Conservation (phyloP, 2,329 filamentous ascomycete species). For the Septoria linicola region DNA sequence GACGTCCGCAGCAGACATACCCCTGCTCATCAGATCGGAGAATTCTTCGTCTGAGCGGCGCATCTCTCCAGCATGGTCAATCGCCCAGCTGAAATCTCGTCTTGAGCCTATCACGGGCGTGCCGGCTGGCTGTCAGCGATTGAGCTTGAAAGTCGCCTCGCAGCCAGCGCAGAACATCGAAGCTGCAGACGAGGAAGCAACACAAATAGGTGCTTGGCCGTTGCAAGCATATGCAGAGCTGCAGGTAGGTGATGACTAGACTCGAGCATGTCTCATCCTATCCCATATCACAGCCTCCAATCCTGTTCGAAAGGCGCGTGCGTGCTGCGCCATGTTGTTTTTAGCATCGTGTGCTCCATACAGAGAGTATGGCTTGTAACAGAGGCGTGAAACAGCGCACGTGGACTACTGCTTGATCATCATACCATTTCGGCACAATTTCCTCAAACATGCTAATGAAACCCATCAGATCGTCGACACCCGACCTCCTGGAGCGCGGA, state of each 20-base stretch:
- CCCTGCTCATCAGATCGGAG: constrained; percentile 71
- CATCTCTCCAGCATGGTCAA: constrained; percentile 87
- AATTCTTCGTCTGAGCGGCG: constrained; percentile 82
- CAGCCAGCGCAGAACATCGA: constrained; percentile 65
- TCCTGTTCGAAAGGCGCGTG: not conserved
- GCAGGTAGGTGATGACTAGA: constrained; percentile 61
- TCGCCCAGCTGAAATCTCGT: constrained; percentile 78
- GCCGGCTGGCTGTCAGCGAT: constrained; percentile 72
- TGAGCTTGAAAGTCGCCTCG: constrained; percentile 67
- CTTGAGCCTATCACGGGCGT: constrained; percentile 92
- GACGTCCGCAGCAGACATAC: constrained; percentile 64
- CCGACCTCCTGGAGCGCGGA: constrained; percentile 70
- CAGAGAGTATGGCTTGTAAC: not conserved
- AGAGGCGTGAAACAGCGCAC: not conserved
- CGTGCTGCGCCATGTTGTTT: constrained; percentile 11
- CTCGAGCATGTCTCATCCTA: constrained; percentile 12
- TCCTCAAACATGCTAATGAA: not conserved
- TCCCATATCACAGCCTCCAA: constrained; percentile 17
- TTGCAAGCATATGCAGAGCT: constrained; percentile 75
- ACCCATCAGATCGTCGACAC: constrained; percentile 69
- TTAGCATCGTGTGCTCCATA: not conserved
- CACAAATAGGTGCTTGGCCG: constrained; percentile 63
- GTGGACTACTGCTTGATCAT: too few species aligned
- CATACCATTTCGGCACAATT: too few species aligned
- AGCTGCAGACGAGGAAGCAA: constrained; percentile 70